Base-by-base conservation (phyloP, 495 filamentous ascomycete genomes). In the Penicillium canariense region DNA sequence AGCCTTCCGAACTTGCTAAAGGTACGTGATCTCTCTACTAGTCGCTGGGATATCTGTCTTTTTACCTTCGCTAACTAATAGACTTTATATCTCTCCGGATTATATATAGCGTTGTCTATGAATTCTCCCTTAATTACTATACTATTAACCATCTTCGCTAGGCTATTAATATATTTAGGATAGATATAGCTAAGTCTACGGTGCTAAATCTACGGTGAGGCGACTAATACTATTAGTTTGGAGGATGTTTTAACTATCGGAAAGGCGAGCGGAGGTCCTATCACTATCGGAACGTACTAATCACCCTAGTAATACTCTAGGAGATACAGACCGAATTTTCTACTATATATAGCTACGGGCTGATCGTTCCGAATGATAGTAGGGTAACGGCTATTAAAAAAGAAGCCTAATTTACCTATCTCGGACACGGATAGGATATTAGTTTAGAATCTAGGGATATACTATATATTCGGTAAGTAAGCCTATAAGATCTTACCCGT, bases 1-100 rank as follows among this genome's bases (percentile, higher is more conserved):
- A 51, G 25, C 2, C 34, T n/a, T 43, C 48, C 42, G 20, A 44
- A 47, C 4, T 18, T 48, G 2, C 54, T 40, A 40, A 35, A 56
- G 0, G 17, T n/a, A 2, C n/a, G 18, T 2, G 31, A 17, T 9
- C 35, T 27, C 12, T 26, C 18, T 11, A 20, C 39, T 3, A n/a
- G 22, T 14, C 54, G 38, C 5, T 48, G 48, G 4, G 48, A 56
- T 2, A 56, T 32, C 22, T 56, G 39, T 1, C 27, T n/a, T 3
- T 17, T 9, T 20, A 39, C 39, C 9, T 23, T 38, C 1, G 31
- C 5, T 25, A 35, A 8, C 11, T 50, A 10, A 27, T 20, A 50
- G 5, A 20, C 25, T 11, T 22, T 20, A 26, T 18, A 46, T 5
- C 2, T 3, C 15, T 42, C 39, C 11, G 39, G 39, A 25, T 42